phyloP scores from a whole-genome alignment of 1,284 basidiomycete species.

The Tranzscheliella williamsii region DNA sequence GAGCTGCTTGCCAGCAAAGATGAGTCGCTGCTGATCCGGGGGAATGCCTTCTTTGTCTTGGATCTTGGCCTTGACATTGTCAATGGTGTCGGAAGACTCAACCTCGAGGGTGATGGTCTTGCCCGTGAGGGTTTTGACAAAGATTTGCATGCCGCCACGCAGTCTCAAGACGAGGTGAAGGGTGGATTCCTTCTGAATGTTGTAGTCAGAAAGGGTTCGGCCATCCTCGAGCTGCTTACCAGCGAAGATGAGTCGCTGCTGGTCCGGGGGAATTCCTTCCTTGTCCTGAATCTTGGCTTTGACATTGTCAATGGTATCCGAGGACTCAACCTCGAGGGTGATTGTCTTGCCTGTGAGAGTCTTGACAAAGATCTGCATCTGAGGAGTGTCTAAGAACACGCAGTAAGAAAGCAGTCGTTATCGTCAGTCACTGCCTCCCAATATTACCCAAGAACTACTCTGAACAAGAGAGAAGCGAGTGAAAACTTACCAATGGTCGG shows the following conservation, averaged over 20 bases:
- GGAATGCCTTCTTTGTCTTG: constrained; percentile 62
- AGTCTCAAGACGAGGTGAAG: constrained; percentile 58
- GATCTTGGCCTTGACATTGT: constrained; percentile 69
- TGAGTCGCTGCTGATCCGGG: constrained; percentile 64
- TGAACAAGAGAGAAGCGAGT: no score
- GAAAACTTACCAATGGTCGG: no score
- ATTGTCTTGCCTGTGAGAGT: constrained; percentile 97
- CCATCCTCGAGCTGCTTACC: constrained; percentile 64
- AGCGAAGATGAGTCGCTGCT: constrained; percentile 65
- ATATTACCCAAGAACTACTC: no score
- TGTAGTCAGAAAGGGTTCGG: constrained; percentile 63
- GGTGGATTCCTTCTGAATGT: constrained; percentile 61
- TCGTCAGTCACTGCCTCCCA: no score
- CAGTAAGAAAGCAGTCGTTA: no score
- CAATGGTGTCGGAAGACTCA: constrained; percentile 87
- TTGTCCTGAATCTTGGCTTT: constrained; percentile 60
- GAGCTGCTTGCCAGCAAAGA: constrained; percentile 64
- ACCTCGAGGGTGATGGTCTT: constrained; percentile 96
- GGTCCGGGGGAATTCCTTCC: constrained; percentile 62
- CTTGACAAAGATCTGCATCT: constrained; percentile 61
- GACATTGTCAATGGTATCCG: constrained; percentile 91
- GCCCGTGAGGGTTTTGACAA: constrained; percentile 78
- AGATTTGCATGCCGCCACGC: constrained; percentile 64
- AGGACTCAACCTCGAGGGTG: constrained; percentile 83
- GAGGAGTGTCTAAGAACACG: no score